Conservation (phyloP, 768 basidiomycete genomes). For the Kwoniella sp. region DNA sequence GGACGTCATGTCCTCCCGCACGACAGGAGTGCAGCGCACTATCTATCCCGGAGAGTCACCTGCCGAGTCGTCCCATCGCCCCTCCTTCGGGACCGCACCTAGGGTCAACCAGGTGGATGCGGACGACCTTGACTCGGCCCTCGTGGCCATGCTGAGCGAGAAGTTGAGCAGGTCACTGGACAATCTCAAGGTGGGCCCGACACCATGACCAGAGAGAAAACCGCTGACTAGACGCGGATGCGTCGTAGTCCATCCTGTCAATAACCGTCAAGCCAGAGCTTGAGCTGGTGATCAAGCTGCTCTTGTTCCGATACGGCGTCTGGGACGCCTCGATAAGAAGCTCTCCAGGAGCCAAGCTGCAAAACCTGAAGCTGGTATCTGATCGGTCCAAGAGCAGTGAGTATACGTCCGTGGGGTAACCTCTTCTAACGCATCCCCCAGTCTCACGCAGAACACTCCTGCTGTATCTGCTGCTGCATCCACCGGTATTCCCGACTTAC, state of each 20-base stretch:
- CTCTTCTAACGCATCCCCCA: not conserved
- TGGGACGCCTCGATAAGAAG: constrained; percentile 10
- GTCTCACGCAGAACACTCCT: constrained; percentile 53
- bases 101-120: constrained; percentile 91
- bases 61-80: constrained; percentile 9
- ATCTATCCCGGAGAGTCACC: constrained; percentile 8
- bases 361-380: constrained; percentile 28
- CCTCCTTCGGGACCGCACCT: constrained; percentile 13
- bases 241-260: constrained; percentile 61
- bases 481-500: constrained; percentile 72
- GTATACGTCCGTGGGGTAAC: too few species aligned
- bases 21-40: not conserved
- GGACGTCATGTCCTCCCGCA: not conserved
- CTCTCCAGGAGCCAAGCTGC: constrained; percentile 43
- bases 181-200: constrained; percentile 61
- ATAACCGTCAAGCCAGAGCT: constrained; percentile 71
- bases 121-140: constrained; percentile 80
- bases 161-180: constrained; percentile 72
- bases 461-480: constrained; percentile 61
- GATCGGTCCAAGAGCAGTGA: constrained; percentile 1
- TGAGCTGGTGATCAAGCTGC: constrained; percentile 51
- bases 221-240: not conserved
- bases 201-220: constrained; percentile 2
- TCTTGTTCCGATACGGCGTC: constrained; percentile 31
- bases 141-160: constrained; percentile 72